Percentiles rank a stretch among this genome's conserved stretches.
Evolutionary conservation across 1,284 basidiomycete species (phyloP).

Genomic region (Vanrija sp.): DNA sequence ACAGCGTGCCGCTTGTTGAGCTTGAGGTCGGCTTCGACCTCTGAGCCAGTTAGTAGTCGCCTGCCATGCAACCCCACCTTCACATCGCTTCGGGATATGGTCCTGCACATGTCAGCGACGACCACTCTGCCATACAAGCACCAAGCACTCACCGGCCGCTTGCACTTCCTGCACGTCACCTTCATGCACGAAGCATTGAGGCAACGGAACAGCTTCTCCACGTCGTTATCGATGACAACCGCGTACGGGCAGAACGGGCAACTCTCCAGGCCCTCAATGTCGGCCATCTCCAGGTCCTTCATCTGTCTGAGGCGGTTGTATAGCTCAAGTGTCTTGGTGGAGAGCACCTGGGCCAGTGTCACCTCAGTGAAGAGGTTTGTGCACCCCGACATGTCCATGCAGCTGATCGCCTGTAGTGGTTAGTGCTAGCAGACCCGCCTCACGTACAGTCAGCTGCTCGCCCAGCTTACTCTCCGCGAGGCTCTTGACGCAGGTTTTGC

Average conservation of each 20-base stretch:
- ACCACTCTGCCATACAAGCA: no score
- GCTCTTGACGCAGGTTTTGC: conserved; percentile 56
- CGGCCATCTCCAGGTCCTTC: conserved; percentile 70
- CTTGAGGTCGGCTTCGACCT: conserved; percentile 65
- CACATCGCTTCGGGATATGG: conserved; percentile 80
- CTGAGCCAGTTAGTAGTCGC: conserved; percentile 31
- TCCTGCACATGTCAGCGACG: conserved; percentile 52
- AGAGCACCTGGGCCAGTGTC: conserved; percentile 58
- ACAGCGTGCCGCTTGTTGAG: conserved; percentile 68
- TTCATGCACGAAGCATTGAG: conserved; percentile 66
- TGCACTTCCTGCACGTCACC: conserved; percentile 72
- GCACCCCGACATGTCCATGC: conserved; percentile 76
- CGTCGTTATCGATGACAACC: conserved; percentile 68
- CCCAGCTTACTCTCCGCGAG: conserved; percentile 49
- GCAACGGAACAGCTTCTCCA: conserved; percentile 75
- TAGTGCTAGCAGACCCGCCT: neutral
- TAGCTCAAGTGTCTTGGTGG: conserved; percentile 59
- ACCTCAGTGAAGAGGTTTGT: conserved; percentile 62
- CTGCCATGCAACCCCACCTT: conserved; percentile 54
- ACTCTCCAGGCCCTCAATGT: conserved; percentile 61
- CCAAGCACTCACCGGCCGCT: conserved; percentile 59
- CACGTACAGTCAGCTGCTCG: conserved; percentile 42
- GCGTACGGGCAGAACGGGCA: conserved; percentile 81
- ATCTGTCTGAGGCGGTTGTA: conserved; percentile 70
- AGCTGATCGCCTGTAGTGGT: conserved; percentile 57